Conservation (phyloP, 192 early-diverging fungal genomes). For the Funneliformis mosseae region DNA sequence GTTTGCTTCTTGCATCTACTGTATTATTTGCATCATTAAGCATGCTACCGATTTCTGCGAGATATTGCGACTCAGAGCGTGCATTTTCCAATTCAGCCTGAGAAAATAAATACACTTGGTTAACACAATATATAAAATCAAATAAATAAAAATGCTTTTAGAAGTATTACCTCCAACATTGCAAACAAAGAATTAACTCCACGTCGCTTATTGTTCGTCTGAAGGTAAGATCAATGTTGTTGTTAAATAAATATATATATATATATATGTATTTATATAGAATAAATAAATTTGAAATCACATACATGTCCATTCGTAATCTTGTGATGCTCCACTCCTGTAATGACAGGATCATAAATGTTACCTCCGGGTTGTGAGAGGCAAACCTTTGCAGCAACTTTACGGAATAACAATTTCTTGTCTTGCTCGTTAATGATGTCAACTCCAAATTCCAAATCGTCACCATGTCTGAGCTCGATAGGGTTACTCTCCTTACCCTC, state of each 20-base stretch:
- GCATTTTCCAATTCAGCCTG: background rate
- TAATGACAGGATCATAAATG: background rate
- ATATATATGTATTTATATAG: background rate
- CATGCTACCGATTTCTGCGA: background rate
- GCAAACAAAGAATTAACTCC: background rate
- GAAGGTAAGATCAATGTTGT: background rate
- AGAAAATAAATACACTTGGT: background rate
- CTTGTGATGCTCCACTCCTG: background rate
- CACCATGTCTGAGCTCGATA: constrained; percentile 60
- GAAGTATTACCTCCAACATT: background rate
- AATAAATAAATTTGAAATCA: background rate
- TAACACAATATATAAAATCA: background rate
- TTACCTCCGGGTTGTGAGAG: background rate
- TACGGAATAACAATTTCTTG: constrained; percentile 7
- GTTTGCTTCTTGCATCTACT: background rate
- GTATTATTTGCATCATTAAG: background rate
- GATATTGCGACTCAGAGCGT: background rate
- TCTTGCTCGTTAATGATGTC: constrained; percentile 26
- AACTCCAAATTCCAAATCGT: constrained; percentile 48
- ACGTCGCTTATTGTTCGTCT: background rate
- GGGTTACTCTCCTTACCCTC: constrained; percentile 65
- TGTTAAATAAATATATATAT: background rate
- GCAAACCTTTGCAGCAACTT: constrained; percentile 12
- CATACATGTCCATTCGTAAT: background rate
- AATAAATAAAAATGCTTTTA: background rate